Evolutionary conservation across 1,284 basidiomycete genomes (phyloP).

Genomic region (Grifola frondosa): DNA sequence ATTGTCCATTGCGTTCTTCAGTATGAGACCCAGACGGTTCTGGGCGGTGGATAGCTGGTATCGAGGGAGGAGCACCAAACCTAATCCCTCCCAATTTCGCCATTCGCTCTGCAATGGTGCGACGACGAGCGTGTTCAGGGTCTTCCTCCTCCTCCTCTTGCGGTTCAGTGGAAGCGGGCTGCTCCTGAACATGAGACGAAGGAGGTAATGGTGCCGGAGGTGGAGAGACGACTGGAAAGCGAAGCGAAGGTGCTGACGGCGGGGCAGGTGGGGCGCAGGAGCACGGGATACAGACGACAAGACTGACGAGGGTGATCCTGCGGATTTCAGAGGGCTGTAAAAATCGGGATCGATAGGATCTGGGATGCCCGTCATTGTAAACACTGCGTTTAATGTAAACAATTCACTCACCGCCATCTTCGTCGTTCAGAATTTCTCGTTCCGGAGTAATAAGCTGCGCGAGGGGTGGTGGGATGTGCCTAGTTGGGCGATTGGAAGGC

Average conservation of each 20-base stretch:
- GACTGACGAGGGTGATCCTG: conserved; percentile 5
- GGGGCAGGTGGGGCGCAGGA: conserved; percentile 8
- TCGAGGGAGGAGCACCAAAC: conserved; percentile 54
- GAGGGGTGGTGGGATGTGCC: conserved; percentile 4
- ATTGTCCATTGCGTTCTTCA: conserved; percentile 31
- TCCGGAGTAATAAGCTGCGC: conserved; percentile 10
- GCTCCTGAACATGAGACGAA: conserved; percentile 11
- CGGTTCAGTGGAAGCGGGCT: conserved; percentile 1
- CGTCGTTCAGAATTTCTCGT: conserved; percentile 55
- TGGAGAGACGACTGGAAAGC: conserved; percentile 11
- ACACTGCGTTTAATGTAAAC: conserved; percentile 1
- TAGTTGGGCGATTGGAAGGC: conserved; percentile 3
- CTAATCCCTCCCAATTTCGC: conserved; percentile 73
- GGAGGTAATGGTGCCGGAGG: conserved; percentile 17
- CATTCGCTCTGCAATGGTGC: conserved; percentile 76
- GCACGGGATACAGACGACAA: conserved; percentile 3
- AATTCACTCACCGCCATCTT: conserved; percentile 53
- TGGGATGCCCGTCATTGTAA: conserved; percentile 27
- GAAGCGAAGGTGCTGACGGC: conserved; percentile 10
- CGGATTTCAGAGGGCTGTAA: conserved; percentile 39
- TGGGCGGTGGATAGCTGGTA: conserved; percentile 42
- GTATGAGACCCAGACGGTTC: conserved; percentile 36
- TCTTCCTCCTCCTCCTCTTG: conserved; percentile 40
- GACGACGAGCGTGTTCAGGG: conserved; percentile 48
- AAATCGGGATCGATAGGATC: conserved; percentile 69